Evolutionary conservation across 768 basidiomycete genomes (phyloP).

Genomic region (Kwoniella sp.): DNA sequence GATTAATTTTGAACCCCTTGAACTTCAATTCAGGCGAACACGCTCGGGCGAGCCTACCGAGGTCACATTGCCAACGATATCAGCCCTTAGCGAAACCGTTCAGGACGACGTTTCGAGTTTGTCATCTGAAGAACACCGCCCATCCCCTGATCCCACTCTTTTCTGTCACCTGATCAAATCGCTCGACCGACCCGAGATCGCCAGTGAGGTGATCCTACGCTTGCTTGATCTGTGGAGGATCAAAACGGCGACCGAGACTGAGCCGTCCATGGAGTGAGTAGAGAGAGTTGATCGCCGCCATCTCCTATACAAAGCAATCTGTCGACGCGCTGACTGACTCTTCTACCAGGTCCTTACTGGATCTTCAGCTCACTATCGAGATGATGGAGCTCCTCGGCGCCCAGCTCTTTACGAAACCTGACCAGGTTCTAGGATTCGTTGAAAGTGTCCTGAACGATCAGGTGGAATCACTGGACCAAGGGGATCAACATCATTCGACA

Average conservation of each 20-base stretch:
- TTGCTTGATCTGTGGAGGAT: constrained; percentile 72
- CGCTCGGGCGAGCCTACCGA: neutral
- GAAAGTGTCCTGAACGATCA: constrained; percentile 66
- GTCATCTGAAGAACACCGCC: neutral
- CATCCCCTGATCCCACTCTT: constrained; percentile 70
- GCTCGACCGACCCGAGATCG: constrained; percentile 69
- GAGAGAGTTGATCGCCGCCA: no score
- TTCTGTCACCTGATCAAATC: constrained; percentile 66
- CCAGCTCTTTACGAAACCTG: constrained; percentile 66
- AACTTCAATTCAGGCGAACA: neutral
- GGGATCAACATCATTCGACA: neutral
- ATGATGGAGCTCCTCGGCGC: constrained; percentile 73
- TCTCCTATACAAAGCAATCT: no score
- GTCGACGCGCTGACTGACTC: no score
- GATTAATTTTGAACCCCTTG: no score
- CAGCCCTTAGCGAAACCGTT: neutral
- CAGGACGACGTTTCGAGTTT: neutral
- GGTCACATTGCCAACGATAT: neutral
- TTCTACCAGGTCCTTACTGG: constrained; percentile 64
- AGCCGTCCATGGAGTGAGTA: constrained; percentile 53
- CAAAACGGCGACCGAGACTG: constrained; percentile 51
- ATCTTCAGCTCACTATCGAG: constrained; percentile 77
- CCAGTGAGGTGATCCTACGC: constrained; percentile 72
- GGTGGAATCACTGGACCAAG: constrained; percentile 14
- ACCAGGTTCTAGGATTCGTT: constrained; percentile 78